Conservation (phyloP, 1,284 basidiomycete species). For the Ustilago sp. region DNA sequence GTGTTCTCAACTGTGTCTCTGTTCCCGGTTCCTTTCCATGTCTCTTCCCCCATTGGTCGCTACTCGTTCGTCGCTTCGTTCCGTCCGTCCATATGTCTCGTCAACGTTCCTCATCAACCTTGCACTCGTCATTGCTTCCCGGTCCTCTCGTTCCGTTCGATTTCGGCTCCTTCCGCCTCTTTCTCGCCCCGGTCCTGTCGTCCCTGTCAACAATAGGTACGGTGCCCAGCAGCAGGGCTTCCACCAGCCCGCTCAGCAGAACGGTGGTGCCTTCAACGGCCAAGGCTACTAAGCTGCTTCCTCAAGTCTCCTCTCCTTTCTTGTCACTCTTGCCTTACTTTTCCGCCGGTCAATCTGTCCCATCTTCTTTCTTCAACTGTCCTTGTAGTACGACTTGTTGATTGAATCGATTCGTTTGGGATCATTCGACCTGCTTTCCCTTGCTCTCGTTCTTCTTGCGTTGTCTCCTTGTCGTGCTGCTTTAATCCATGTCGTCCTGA, state of each 20-base stretch:
- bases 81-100: constrained; percentile 7
- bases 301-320: constrained; percentile 4
- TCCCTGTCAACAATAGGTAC: constrained; percentile 29
- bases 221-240: constrained; percentile 46
- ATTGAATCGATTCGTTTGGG: constrained; percentile 33
- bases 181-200: not conserved
- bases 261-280: constrained; percentile 42
- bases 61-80: constrained; percentile 11
- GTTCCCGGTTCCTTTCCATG: constrained; percentile 12
- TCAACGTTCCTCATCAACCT: constrained; percentile 7
- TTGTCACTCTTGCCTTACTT: not conserved
- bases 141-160: not conserved
- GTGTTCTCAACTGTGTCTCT: constrained; percentile 32
- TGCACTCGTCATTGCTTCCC: constrained; percentile 7
- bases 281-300: constrained; percentile 51
- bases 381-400: constrained; percentile 19
- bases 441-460: not conserved
- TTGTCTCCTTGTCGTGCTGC: constrained; percentile 8
- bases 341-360: not conserved
- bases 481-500: constrained; percentile 1
- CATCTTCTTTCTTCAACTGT: constrained; percentile 2
- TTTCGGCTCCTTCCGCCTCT: not conserved
- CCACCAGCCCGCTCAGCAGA: constrained; percentile 50
- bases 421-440: not conserved
- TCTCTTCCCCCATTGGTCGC: not conserved